Conservation (phyloP, 2,329 filamentous ascomycete species). For the Sclerotinia glacialis region DNA sequence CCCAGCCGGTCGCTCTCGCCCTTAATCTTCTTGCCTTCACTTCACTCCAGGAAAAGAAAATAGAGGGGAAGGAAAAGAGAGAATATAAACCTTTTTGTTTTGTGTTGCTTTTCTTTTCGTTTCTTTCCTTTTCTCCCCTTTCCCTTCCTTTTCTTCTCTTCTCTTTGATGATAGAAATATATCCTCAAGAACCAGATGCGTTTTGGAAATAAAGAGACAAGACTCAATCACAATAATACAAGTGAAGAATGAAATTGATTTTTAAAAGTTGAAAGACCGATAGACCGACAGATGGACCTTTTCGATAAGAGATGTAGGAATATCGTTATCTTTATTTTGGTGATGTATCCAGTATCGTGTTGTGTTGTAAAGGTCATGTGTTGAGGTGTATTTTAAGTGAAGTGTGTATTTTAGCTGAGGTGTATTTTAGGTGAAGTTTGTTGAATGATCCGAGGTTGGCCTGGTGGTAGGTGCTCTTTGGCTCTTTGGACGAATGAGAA, state of each 20-base stretch:
- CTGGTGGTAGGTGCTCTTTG: conserved; percentile 7
- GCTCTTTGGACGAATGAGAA: conserved; percentile 20
- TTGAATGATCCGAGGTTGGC: neutral
- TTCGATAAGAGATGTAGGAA: neutral
- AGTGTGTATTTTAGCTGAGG: too few species aligned
- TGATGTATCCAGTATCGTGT: neutral
- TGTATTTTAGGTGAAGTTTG: conserved; percentile 4
- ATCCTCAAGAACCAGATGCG: neutral
- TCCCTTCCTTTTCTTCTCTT: too few species aligned
- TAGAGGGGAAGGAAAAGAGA: neutral
- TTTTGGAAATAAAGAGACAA: neutral
- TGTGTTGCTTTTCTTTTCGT: neutral
- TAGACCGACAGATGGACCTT: neutral
- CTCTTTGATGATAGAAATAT: too few species aligned
- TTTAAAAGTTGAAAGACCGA: too few species aligned
- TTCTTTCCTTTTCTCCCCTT: neutral
- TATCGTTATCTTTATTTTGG: neutral
- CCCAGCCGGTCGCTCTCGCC: neutral
- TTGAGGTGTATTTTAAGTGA: conserved; percentile 1
- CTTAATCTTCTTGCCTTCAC: neutral
- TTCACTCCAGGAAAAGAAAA: neutral
- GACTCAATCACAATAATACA: neutral
- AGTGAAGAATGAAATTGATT: conserved; percentile 2
- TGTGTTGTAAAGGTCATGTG: neutral
- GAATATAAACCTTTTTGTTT: neutral